Evolutionary conservation across 768 basidiomycete genomes (phyloP).

Genomic region (Phylloporus arenicola): DNA sequence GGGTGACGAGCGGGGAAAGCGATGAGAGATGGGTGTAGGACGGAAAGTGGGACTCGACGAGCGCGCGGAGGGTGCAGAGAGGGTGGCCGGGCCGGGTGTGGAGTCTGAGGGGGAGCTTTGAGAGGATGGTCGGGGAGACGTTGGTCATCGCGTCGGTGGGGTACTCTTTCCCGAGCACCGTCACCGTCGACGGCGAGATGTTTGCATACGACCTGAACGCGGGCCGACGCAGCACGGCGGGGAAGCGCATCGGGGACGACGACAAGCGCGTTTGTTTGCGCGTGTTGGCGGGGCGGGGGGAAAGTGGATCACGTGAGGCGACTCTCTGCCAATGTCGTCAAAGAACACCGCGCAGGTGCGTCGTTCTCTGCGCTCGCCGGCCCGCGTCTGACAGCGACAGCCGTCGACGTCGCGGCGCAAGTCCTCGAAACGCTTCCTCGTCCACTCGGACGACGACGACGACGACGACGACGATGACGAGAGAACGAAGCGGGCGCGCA

Average conservation of each 20-base stretch:
- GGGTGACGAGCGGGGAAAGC: constrained; percentile 84
- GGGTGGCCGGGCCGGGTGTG: constrained; percentile 80
- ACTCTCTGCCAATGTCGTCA: neutral
- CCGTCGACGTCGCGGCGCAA: constrained; percentile 19
- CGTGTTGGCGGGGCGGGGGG: neutral
- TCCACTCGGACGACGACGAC: constrained; percentile 35
- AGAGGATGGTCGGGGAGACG: constrained; percentile 76
- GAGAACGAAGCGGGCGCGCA: constrained; percentile 23
- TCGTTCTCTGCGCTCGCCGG: neutral
- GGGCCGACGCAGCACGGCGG: constrained; percentile 3
- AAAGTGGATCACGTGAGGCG: neutral
- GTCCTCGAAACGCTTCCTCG: constrained; percentile 22
- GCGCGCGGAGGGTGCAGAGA: constrained; percentile 72
- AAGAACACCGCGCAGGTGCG: constrained; percentile 19
- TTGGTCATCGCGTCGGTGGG: constrained; percentile 79
- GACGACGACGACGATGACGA: constrained; percentile 29
- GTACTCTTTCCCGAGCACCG: constrained; percentile 63
- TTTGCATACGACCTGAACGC: constrained; percentile 12
- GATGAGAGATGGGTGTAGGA: constrained; percentile 69
- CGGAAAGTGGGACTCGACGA: constrained; percentile 82
- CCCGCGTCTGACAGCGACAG: constrained; percentile 14
- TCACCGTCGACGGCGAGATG: constrained; percentile 25
- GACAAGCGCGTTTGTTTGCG: constrained; percentile 17
- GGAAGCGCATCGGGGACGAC: constrained; percentile 15
- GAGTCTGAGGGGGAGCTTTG: constrained; percentile 71